Evolutionary conservation across 331 rosid species (phyloP).

Genomic region (Telfairia occidentalis): DNA sequence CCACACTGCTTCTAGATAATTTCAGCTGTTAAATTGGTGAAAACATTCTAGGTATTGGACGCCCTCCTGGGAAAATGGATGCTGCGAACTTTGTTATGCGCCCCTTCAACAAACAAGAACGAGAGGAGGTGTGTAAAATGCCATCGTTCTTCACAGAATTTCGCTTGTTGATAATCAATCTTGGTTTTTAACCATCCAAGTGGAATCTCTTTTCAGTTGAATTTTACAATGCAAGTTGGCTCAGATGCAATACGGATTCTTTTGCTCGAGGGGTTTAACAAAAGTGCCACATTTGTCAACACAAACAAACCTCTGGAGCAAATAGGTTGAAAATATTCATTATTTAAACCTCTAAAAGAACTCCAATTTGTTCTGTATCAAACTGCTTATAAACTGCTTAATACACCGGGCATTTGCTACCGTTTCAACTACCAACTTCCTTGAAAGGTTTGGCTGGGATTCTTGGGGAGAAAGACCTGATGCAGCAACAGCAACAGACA

Average conservation of each 20-base stretch:
- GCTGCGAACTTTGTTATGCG: conserved; percentile 69
- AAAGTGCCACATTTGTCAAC: conserved; percentile 81
- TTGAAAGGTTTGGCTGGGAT: neutral
- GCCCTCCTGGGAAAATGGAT: conserved; percentile 91
- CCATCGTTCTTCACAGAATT: neutral
- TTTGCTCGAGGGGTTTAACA: conserved; percentile 71
- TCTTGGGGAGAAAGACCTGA: neutral
- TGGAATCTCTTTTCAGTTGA: conserved; percentile 42
- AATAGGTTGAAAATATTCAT: conserved; percentile 28
- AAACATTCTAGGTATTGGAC: conserved; percentile 54
- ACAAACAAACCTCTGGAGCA: conserved; percentile 60
- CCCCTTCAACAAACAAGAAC: conserved; percentile 64
- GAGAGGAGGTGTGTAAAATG: conserved; percentile 45
- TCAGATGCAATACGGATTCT: conserved; percentile 64
- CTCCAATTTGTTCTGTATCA: neutral
- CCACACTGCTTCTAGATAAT: neutral
- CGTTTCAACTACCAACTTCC: neutral
- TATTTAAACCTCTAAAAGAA: neutral
- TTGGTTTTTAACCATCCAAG: conserved; percentile 17
- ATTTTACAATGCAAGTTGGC: conserved; percentile 67
- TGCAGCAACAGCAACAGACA: neutral
- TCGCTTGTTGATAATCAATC: neutral
- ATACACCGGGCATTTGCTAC: neutral
- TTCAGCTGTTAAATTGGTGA: conserved; percentile 14
- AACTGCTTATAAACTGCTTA: neutral